Conservation (phyloP, 1,139 yeast genomes). For the Yamadazyma atmosphaerica region DNA sequence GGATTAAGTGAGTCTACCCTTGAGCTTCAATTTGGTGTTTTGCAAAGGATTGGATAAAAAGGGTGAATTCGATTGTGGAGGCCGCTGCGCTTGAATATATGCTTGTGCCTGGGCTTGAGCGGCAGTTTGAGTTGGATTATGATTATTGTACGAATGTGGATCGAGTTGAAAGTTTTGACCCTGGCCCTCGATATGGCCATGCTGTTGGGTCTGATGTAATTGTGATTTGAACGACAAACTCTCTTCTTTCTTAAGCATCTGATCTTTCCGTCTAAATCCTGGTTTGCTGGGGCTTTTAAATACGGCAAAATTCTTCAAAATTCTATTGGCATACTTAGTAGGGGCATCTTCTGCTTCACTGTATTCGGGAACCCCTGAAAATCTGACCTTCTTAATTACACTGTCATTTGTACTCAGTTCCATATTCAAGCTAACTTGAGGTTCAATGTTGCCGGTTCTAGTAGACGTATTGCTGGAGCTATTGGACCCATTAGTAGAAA, state of each 20-base stretch:
- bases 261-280: constrained; percentile 42
- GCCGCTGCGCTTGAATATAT: background rate
- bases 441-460: constrained; percentile 3
- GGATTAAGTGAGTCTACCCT: constrained; percentile 12
- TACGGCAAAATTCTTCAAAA: constrained; percentile 47
- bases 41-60: constrained; percentile 10
- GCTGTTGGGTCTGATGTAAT: constrained; percentile 16
- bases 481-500: constrained; percentile 10
- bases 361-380: constrained; percentile 53
- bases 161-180: constrained; percentile 4
- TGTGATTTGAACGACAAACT: constrained; percentile 49
- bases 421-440: constrained; percentile 8
- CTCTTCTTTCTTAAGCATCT: constrained; percentile 50
- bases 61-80: background rate
- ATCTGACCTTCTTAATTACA: constrained; percentile 45
- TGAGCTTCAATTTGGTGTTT: constrained; percentile 11
- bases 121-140: background rate
- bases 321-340: constrained; percentile 44
- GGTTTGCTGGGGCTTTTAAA: constrained; percentile 30
- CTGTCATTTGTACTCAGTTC: constrained; percentile 9
- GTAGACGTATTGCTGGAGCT: constrained; percentile 10
- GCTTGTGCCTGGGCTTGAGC: constrained; percentile 1
- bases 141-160: constrained; percentile 2
- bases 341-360: constrained; percentile 59
- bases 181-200: constrained; percentile 1